A percentile compares a stretch with the other conserved stretches of the same genome.
Evolutionary conservation across 495 filamentous ascomycete genomes (phyloP).

Genomic region (Rhypophila decipiens): DNA sequence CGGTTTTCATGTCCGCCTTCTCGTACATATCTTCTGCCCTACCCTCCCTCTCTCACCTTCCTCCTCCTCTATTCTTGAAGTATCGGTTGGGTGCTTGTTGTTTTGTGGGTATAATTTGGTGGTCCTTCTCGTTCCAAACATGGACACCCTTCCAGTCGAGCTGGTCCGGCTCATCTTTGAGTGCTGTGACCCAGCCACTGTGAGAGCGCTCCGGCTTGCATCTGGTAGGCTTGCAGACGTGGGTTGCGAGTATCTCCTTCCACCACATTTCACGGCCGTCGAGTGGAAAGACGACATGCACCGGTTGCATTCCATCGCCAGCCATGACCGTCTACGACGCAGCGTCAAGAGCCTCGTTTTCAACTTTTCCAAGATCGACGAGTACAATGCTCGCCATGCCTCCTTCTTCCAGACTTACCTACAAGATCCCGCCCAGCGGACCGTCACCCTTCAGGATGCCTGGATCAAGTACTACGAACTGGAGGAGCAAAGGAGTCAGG

Average conservation of each 20-base stretch:
- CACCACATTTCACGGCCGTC: constrained; percentile 34
- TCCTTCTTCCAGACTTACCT: constrained; percentile 37
- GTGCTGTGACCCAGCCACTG: constrained; percentile 32
- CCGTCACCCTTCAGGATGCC: constrained; percentile 29
- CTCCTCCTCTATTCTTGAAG: not conserved
- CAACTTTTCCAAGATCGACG: constrained; percentile 38
- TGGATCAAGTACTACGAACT: constrained; percentile 33
- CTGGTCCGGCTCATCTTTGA: constrained; percentile 41
- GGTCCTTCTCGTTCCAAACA: constrained; percentile 13
- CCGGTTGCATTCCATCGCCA: constrained; percentile 36
- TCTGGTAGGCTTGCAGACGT: constrained; percentile 33
- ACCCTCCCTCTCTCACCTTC: constrained; percentile 2
- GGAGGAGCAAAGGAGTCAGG: constrained; percentile 23
- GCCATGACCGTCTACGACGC: constrained; percentile 34
- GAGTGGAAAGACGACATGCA: constrained; percentile 43
- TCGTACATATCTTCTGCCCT: constrained; percentile 8
- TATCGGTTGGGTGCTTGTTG: constrained; percentile 2
- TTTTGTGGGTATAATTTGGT: constrained; percentile 2
- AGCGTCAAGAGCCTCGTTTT: constrained; percentile 37
- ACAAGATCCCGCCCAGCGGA: constrained; percentile 30
- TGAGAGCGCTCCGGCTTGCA: constrained; percentile 34
- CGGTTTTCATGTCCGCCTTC: constrained; percentile 11
- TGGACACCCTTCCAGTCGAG: constrained; percentile 40
- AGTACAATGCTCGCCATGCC: constrained; percentile 37
- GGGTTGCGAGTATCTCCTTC: constrained; percentile 39